Conservation (phyloP, 176 grass and related monocot genomes). For the Alloteropsis semialata region DNA sequence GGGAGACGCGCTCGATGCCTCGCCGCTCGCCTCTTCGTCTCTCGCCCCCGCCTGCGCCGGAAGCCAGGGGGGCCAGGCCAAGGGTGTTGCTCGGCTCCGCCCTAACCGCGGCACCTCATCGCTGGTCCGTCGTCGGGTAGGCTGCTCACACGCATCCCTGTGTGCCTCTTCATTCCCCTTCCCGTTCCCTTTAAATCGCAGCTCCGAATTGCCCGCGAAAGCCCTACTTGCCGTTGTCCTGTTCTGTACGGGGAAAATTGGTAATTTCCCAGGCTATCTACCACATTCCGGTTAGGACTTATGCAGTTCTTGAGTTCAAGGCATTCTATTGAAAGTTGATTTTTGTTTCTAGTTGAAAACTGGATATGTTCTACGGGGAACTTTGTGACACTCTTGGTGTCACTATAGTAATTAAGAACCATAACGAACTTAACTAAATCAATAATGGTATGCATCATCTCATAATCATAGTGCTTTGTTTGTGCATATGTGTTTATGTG, state of each 20-base stretch:
- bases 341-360: background rate
- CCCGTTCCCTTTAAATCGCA: background rate
- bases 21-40: no score
- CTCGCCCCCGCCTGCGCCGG: background rate
- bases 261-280: no score
- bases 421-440: no score
- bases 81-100: background rate
- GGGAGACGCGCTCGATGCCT: background rate
- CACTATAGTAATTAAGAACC: no score
- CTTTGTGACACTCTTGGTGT: no score
- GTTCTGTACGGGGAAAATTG: background rate
- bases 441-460: no score
- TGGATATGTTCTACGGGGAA: background rate
- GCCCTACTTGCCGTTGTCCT: background rate
- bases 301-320: background rate
- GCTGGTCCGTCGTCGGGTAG: background rate
- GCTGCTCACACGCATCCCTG: background rate
- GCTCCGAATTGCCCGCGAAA: background rate
- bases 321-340: background rate
- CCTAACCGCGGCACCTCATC: background rate
- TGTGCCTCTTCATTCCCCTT: background rate
- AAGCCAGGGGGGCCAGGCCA: background rate
- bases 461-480: no score
- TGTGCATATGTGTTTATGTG: no score
- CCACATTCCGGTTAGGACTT: background rate